Evolutionary conservation across 139 green algal genomes (phyloP), one percentile per base, ranked within the genome.

Genomic region (Micromonas commoda): DNA sequence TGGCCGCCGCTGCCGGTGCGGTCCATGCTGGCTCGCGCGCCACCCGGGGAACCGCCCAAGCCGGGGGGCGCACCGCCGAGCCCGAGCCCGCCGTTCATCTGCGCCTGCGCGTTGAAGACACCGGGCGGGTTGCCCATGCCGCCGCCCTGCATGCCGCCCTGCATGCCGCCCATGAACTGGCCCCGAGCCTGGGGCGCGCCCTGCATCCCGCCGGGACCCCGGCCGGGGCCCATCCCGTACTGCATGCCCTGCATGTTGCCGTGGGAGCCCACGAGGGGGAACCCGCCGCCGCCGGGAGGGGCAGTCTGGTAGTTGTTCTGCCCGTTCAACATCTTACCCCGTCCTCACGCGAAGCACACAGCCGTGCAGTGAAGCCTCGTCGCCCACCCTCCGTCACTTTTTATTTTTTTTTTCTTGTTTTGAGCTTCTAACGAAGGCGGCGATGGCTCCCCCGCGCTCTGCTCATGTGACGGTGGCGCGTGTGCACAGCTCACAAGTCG

Each of bases 391-490:
- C n/a, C 54, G 24, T 31, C 24, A 65, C 28, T 31, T 31, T 24
- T 65, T 65, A 31, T 65, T 24, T 65, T 65, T 24, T n/a, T 65
- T 24, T 65, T 65, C 24, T 65, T 65, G 54, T 31, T 31, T 65
- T 65, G 54, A n/a, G 28, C 28, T n/a, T 65, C n/a, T 65, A 65
- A 24, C 54, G 54, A 65, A 65, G 28, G 24, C 54, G n/a, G 24
- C 54, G 54, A 31, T 65, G 24, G 28, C 28, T 65, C 54, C 28
- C 54, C n/a, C n/a, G n/a, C n/a, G n/a, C n/a, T n/a, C n/a, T n/a
- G n/a, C n/a, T n/a, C n/a, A n/a, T n/a, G n/a, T n/a, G n/a, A n/a
- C n/a, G n/a, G n/a, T n/a, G n/a, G n/a, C n/a, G n/a, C n/a, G n/a
- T n/a, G n/a, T n/a, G n/a, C n/a, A n/a, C n/a, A n/a, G n/a, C n/a